phyloP scores from a whole-genome alignment of 2,329 filamentous ascomycete genomes.

The Gyromitra esculenta region DNA sequence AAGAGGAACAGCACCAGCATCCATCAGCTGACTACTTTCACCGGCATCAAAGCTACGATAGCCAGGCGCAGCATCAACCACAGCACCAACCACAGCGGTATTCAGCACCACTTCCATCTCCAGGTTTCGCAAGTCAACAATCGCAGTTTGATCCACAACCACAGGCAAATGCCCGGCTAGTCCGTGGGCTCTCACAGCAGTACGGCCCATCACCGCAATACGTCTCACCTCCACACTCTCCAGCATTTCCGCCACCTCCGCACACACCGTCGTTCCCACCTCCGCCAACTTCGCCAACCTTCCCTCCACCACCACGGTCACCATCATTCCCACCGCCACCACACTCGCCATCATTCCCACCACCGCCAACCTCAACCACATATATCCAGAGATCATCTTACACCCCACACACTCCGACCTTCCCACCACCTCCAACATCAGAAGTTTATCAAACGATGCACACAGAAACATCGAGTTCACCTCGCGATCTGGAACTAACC shows the following conservation, averaged over 20 bases:
- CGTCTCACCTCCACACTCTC: slow-evolving; percentile 37
- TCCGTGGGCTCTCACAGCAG: slow-evolving; percentile 37
- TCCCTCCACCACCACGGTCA: slow-evolving; percentile 13
- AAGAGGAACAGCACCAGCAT: slow-evolving; percentile 31
- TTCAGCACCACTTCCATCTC: slow-evolving; percentile 33
- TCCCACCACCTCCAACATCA: slow-evolving; percentile 43
- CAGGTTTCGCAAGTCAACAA: slow-evolving; percentile 14
- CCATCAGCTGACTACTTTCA: slow-evolving; percentile 27
- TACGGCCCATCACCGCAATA: slow-evolving; percentile 42
- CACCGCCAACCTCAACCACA: slow-evolving; percentile 38
- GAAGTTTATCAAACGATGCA: slow-evolving; percentile 31
- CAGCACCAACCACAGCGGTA: not conserved
- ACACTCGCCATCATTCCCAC: slow-evolving; percentile 38
- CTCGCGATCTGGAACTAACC: slow-evolving; percentile 26
- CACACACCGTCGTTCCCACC: slow-evolving; percentile 11
- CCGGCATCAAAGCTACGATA: slow-evolving; percentile 34
- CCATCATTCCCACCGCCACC: slow-evolving; percentile 35
- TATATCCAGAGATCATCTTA: slow-evolving; percentile 41
- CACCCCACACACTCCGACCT: slow-evolving; percentile 30
- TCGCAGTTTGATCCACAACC: slow-evolving; percentile 37
- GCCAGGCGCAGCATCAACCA: slow-evolving; percentile 8
- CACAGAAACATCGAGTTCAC: not conserved
- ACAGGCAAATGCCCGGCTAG: not conserved
- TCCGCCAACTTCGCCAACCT: slow-evolving; percentile 11
- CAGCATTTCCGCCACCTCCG: slow-evolving; percentile 27